Base-by-base conservation (phyloP, 306 rosid species). In the Lablab purpureus region DNA sequence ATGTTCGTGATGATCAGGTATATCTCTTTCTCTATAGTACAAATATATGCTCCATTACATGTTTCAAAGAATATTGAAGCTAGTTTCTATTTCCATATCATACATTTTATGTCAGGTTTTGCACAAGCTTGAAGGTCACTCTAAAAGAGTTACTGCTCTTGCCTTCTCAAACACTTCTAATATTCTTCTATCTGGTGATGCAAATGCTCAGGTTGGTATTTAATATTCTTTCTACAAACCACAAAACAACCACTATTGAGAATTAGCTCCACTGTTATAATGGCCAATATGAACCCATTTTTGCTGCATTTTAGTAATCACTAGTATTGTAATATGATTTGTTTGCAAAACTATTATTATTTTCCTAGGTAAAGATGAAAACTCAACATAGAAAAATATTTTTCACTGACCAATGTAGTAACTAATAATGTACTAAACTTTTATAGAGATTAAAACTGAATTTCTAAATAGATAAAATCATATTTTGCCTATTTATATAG, bases 101-200 rank as follows among this genome's bases (percentile, higher is more conserved):
- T 23, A 25, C 34, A 54, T 67, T n/a, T 41, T 41, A 18, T 68
- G 36, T 4, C 32, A 78, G 82, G 25, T 40, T 58, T 9, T 7
- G 17, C 8, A 1, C 47, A 78, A 28, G 81, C 82, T 88, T 32
- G 40, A 28, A 28, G 89, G 89, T 27, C 86, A 85, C 58, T 45
- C 70, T 3, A 46, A 63, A 36, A 72, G 81, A 78, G 79, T 88
- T 13, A 78, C 87, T 51, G 77, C 85, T 56, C 84, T 85, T 27
- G 86, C 87, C 7, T 85, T 88, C 81, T 85, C 91, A 76, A 34
- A 10, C 6, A 13, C 27, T 75, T 55, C 73, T 17, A 60, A 75
- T 12, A 19, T 81, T 68, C 87, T 85, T 62, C 58, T 88, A 23
- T 83, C 87, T 21, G 81, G 79, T 28, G 89, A 83, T 72, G 75